phyloP scores from a whole-genome alignment of 768 basidiomycete species.

The Strobilomyces dryophilus region DNA sequence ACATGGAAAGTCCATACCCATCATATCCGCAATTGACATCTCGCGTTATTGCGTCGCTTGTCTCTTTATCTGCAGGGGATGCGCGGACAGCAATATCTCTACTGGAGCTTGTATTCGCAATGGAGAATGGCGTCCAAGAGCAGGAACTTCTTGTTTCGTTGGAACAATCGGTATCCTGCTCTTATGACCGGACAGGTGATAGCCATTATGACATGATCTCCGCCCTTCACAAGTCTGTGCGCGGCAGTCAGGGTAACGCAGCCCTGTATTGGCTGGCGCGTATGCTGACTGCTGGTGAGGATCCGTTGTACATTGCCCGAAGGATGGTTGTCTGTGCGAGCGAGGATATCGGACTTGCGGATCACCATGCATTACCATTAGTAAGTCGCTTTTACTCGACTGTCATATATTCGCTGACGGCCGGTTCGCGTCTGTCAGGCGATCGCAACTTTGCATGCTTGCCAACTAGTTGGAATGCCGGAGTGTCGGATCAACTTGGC shows the following conservation, averaged over 20 bases:
- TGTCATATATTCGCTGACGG: conserved; percentile 9
- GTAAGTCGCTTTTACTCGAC: conserved; percentile 35
- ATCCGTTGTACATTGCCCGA: conserved; percentile 72
- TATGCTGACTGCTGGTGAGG: conserved; percentile 78
- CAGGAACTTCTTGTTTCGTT: conserved; percentile 51
- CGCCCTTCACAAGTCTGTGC: conserved; percentile 78
- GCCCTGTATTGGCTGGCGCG: conserved; percentile 88
- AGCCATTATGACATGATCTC: conserved; percentile 79
- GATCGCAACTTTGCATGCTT: conserved; percentile 57
- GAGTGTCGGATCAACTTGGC: conserved; percentile 77
- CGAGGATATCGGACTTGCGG: conserved; percentile 82
- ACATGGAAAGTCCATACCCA: conserved; percentile 14
- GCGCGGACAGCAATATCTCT: conserved; percentile 76
- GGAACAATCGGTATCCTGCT: conserved; percentile 56
- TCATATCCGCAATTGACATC: conserved; percentile 40
- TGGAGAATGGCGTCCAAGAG: conserved; percentile 40
- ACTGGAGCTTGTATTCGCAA: conserved; percentile 61
- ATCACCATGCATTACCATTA: conserved; percentile 70
- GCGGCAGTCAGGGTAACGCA: conserved; percentile 71
- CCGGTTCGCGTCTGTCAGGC: conserved; percentile 40
- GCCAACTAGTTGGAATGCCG: conserved; percentile 74
- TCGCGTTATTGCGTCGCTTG: conserved; percentile 45
- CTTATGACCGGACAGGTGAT: conserved; percentile 77
- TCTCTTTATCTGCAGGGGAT: conserved; percentile 60
- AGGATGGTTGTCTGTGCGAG: conserved; percentile 78